These are phyloP conservation scores for Tuber aestivum DNA, from an alignment of 495 filamentous ascomycete species.

Conservation along the genomic window DNA sequence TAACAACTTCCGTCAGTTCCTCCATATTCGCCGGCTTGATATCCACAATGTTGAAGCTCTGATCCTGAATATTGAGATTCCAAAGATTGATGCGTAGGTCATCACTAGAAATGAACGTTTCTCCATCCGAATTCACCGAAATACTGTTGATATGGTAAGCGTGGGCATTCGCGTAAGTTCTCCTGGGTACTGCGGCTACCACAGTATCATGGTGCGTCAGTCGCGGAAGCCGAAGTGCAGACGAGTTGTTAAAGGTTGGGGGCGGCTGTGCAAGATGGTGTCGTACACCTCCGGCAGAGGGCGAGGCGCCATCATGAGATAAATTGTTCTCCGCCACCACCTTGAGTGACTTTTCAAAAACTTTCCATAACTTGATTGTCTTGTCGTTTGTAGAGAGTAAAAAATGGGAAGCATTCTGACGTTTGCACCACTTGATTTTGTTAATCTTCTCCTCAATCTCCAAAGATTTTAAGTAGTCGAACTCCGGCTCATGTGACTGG, in stretches of 20 bases:
- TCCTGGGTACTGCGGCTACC: slow-evolving; percentile 88
- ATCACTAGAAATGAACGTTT: slow-evolving; percentile 98
- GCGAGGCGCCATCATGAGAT: slow-evolving; percentile 63
- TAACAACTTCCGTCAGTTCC: slow-evolving; percentile 97
- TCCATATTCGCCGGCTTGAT: slow-evolving; percentile 99
- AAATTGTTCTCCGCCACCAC: slow-evolving; percentile 98
- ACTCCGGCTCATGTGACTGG: slow-evolving; percentile 98
- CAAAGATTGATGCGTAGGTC: slow-evolving; percentile 96
- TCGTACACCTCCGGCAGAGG: slow-evolving; percentile 36
- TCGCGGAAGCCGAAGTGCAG: slow-evolving; percentile 82
- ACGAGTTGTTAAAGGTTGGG: slow-evolving; percentile 74
- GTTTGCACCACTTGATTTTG: slow-evolving; percentile 99
- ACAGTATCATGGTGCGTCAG: slow-evolving; percentile 98
- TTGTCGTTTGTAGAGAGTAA: slow-evolving; percentile 98
- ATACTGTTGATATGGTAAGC: slow-evolving; percentile 99
- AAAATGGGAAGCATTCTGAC: slow-evolving; percentile 97
- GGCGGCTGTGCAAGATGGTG: slow-evolving; percentile 43
- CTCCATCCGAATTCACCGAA: slow-evolving; percentile 97
- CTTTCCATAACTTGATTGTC: slow-evolving; percentile 99
- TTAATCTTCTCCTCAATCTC: slow-evolving; percentile 99
- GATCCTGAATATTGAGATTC: slow-evolving; percentile 98
- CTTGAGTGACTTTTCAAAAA: slow-evolving; percentile 98
- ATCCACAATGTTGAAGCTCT: slow-evolving; percentile 99
- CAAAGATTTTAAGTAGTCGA: slow-evolving; percentile 97
- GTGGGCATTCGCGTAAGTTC: slow-evolving; percentile 96